Evolutionary conservation across 2,329 filamentous ascomycete species (phyloP), one percentile per base, ranked within the genome.

Genomic region (Epichloe aotearoae): DNA sequence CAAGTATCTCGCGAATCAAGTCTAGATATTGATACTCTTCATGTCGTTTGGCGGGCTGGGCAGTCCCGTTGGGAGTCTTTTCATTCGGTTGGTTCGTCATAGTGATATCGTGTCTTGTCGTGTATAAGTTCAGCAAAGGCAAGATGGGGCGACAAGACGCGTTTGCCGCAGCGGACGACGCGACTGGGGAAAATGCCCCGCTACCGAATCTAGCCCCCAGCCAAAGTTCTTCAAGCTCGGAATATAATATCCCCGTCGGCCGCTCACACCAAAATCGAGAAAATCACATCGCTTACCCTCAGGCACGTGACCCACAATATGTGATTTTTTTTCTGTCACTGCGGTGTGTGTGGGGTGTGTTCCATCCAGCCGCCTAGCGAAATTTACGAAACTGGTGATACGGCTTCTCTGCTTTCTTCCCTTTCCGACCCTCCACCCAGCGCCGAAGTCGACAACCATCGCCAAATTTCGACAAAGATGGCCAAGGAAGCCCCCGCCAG

Each of bases 11-110:
- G 57, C 82, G 84, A 55, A 97, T 88, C 26, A 98, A 77, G 60
- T 91, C 78, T 53, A 98, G 82, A 66, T 98, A 98, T 69, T 97
- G 93, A 63, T 89, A 75, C 70, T 98, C 93, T 72, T 97, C 90
- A 62, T 95, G 88, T 8, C 50, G 46, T 11, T 50, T 47, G 14
- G 37, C 38, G 3, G 36, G 8, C 19, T 40, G 40, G 17, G 11
- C 17, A 23, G 34, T 6, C 39, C 42, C 46, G 34, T 40, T 20
- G 12, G 30, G 17, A 4, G 30, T 33, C 14, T 42, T 14, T 19
- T 34, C 50, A 33, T 52, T 47, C 34, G 30, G 47, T 23, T 40
- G 20, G 39, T n/a, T 52, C 49, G 41, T 23, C 49, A 42, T 48
- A 15, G 38, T 48, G 34, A 23, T n/a, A 17, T 36, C 40, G 33